Evolutionary conservation across 495 filamentous ascomycete species (phyloP), one percentile per base, ranked within the genome.

Genomic region (Xylaria flabelliformis): DNA sequence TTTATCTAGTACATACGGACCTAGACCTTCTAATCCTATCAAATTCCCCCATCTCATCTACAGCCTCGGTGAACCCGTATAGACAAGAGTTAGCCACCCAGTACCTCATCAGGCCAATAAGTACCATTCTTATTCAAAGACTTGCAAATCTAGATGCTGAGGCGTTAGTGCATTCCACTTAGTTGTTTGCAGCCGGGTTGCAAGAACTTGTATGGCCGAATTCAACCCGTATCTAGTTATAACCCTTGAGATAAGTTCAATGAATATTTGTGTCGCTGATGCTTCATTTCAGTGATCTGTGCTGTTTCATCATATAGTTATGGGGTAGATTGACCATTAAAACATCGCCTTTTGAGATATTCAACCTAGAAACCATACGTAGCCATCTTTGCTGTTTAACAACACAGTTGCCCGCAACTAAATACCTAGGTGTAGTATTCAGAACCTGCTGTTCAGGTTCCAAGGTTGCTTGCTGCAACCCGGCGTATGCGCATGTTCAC

Each of bases 401-500:
- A 19, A 48, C 46, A 8, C 46, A 13, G 19, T 48, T 48, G 48
- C n/a, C 48, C 17, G 1, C 19, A 50, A 1, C 46, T 50, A 9
- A 17, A 50, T 50, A 21, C 46, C 8, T 50, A 50, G 19, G 19
- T 50, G 6, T 21, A 53, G 21, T 53, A 53, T 53, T 53, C 50
- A 53, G n/a, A 53, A 3, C 8, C 26, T 56, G 53, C 26, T 56
- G 53, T 56, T 56, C 13, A 26, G 24, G 53, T 61, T 9, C 8
- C 39, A 41, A 29, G n/a, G 44, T 26, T 41, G 61, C 46, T 44
- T 67, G 46, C 46, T 66, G 64, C 64, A 66, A 29, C 39, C 26
- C 51, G 15, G 26, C 15, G 39, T 44, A 46, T 46, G 58, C 58
- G 44, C 19, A 44, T n/a, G 41, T 51, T 63, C 56, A 61, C 67